Conservation (phyloP, 495 filamentous ascomycete species). For the Terfezia boudieri region DNA sequence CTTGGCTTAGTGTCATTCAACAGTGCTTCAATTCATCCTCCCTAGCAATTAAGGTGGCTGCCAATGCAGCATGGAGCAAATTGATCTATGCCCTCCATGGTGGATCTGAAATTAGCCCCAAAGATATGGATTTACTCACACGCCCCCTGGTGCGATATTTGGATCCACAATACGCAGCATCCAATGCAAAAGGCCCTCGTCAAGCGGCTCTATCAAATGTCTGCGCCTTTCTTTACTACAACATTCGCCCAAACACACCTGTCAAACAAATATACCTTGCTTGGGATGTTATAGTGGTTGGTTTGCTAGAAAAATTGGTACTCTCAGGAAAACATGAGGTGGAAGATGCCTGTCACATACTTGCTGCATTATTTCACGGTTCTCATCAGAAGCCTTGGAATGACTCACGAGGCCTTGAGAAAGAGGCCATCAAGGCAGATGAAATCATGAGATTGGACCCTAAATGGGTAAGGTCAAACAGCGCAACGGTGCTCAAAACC, state of each 20-base stretch:
- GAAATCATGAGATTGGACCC: slow-evolving; percentile 62
- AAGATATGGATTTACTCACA: slow-evolving; percentile 35
- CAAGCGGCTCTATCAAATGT: slow-evolving; percentile 44
- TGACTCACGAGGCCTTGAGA: slow-evolving; percentile 42
- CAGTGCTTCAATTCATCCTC: slow-evolving; percentile 68
- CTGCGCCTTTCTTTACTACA: slow-evolving; percentile 66
- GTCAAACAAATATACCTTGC: slow-evolving; percentile 42
- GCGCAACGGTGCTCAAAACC: slow-evolving; percentile 34
- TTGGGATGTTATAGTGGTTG: slow-evolving; percentile 55
- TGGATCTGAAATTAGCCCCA: background rate
- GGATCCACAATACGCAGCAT: slow-evolving; percentile 35
- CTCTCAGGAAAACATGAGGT: slow-evolving; percentile 22
- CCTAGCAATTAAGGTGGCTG: slow-evolving; percentile 43
- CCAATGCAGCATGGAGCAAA: slow-evolving; percentile 63
- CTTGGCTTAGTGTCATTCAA: slow-evolving; percentile 57
- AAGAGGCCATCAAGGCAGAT: slow-evolving; percentile 32
- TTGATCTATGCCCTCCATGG: slow-evolving; percentile 34
- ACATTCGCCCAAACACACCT: slow-evolving; percentile 45
- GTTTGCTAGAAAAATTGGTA: slow-evolving; percentile 28
- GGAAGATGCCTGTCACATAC: slow-evolving; percentile 34
- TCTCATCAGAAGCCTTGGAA: slow-evolving; percentile 45
- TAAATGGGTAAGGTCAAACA: slow-evolving; percentile 65
- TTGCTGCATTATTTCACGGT: slow-evolving; percentile 46
- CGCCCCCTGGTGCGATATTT: slow-evolving; percentile 50
- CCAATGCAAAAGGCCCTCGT: slow-evolving; percentile 30